Conservation (phyloP, 2,329 filamentous ascomycete genomes). For the Trichothecium roseum region DNA sequence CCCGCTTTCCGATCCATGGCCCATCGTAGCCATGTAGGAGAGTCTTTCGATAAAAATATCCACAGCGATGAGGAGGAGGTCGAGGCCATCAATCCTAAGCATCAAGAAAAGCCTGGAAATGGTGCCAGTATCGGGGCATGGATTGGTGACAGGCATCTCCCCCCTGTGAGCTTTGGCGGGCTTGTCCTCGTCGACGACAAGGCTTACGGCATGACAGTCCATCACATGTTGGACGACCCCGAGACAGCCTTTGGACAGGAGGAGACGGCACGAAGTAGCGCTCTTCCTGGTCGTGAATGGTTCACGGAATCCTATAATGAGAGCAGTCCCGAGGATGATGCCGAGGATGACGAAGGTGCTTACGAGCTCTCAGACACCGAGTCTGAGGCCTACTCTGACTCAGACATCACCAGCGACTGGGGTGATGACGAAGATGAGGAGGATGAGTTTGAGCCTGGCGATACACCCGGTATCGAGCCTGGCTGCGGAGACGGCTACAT, state of each 20-base stretch:
- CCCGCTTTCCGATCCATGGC: conserved; percentile 21
- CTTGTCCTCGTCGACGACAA: conserved; percentile 76
- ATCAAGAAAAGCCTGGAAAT: conserved; percentile 69
- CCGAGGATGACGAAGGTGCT: conserved; percentile 47
- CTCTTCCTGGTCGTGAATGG: conserved; percentile 27
- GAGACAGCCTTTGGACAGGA: conserved; percentile 29
- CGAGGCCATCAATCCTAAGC: conserved; percentile 56
- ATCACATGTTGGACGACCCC: conserved; percentile 83
- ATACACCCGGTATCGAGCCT: conserved; percentile 67
- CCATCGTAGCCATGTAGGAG: conserved; percentile 15
- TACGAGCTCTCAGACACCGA: conserved; percentile 55
- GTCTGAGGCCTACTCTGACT: conserved; percentile 40
- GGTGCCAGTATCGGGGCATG: conserved; percentile 92
- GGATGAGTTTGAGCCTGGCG: conserved; percentile 53
- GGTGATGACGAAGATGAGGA: conserved; percentile 42
- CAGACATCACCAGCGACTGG: conserved; percentile 42
- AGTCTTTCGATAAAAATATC: conserved; percentile 14
- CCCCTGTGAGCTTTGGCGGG: conserved; percentile 84
- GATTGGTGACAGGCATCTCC: conserved; percentile 73
- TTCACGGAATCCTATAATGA: conserved; percentile 29
- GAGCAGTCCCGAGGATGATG: conserved; percentile 39
- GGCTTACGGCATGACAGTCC: conserved; percentile 89
- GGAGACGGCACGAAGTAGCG: conserved; percentile 27
- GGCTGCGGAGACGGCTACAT: conserved; percentile 68
- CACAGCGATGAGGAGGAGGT: conserved; percentile 21